Evolutionary conservation across 495 filamentous ascomycete genomes (phyloP), one percentile per base, ranked within the genome.

Genomic region (Trichoderma reesei): DNA sequence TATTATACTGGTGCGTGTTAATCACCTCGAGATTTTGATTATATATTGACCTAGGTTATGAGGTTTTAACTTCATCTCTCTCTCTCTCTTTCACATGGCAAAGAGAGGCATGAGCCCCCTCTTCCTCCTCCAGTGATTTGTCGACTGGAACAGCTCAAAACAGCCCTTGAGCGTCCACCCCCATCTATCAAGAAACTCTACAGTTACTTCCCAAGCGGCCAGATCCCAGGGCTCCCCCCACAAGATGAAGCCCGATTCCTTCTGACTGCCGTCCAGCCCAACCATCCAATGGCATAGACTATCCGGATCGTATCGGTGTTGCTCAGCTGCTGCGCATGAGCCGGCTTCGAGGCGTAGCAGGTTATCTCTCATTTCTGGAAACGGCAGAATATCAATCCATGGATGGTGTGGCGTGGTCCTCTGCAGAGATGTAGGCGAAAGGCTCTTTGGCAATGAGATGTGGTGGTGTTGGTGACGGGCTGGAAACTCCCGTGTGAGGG

Each of bases 241-340:
- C 13, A 46, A 5, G 16, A 46, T 46, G 2, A 46, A 16, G 16
- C 42, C 42, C 7, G 10, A 9, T 8, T 54, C 48, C 33, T 26
- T 33, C 48, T 54, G 48, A 54, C 10, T 31, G 10, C 13, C 14
- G 16, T 46, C 42, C 5, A 46, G 42, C 14, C 42, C 42, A 46
- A 46, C 42, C 42, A 46, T 46, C 42, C 42, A 46, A 46, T 46
- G 42, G n/a, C 42, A 46, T n/a, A 46, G 13, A 46, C 42, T 46
- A n/a, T 46, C 42, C n/a, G 42, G 13, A 46, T 46, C 42, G 42
- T 46, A 46, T 16, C 16, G 42, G 13, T 14, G 16, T 16, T 46
- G 13, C 13, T n/a, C 16, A 1, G 14, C 14, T 16, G n/a, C 16
- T 16, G 42, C 5, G 13, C 16, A 5, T n/a, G 42, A 16, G n/a